Evolutionary conservation across 2,329 filamentous ascomycete species (phyloP).

Genomic region (Neonectria sp.): DNA sequence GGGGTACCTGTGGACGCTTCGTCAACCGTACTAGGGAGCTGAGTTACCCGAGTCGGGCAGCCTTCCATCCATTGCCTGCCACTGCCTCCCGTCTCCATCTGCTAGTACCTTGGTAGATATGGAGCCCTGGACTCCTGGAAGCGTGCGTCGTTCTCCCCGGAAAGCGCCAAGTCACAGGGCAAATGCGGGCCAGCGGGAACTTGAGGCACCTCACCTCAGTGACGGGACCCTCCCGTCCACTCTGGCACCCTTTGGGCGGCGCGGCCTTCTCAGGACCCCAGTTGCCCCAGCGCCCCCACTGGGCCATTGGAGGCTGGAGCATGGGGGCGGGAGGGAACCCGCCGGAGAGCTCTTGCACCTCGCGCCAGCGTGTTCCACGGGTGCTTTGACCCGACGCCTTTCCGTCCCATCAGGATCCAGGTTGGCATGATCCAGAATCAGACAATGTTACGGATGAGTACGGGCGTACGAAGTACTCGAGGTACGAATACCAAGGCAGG

Average conservation of each 20-base stretch:
- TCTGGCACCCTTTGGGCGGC: conserved; percentile 7
- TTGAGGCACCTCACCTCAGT: conserved; percentile 21
- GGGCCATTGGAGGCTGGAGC: not conserved
- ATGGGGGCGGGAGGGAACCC: not conserved
- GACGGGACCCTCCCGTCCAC: conserved; percentile 5
- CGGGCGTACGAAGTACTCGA: not conserved
- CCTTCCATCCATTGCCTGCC: not conserved
- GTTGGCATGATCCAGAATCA: conserved; percentile 40
- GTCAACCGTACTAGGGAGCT: not conserved
- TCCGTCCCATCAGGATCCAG: not conserved
- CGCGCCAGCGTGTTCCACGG: not conserved
- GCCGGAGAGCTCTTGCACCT: not conserved
- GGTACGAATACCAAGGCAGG: not conserved
- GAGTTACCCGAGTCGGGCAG: not conserved
- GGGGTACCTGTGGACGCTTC: not conserved
- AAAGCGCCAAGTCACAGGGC: conserved; percentile 20
- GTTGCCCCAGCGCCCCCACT: not conserved
- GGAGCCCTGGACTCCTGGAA: conserved; percentile 10
- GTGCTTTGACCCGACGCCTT: not conserved
- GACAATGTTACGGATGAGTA: conserved; percentile 19
- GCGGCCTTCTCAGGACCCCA: conserved; percentile 31
- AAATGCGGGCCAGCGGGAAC: conserved; percentile 26
- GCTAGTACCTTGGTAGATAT: not conserved
- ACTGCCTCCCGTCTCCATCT: not conserved
- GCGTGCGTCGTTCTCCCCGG: conserved; percentile 17